Evolutionary conservation across 129 eudicot genomes (phyloP), one percentile per base, ranked within the genome.

Genomic region (Chrysanthemum seticuspe): DNA sequence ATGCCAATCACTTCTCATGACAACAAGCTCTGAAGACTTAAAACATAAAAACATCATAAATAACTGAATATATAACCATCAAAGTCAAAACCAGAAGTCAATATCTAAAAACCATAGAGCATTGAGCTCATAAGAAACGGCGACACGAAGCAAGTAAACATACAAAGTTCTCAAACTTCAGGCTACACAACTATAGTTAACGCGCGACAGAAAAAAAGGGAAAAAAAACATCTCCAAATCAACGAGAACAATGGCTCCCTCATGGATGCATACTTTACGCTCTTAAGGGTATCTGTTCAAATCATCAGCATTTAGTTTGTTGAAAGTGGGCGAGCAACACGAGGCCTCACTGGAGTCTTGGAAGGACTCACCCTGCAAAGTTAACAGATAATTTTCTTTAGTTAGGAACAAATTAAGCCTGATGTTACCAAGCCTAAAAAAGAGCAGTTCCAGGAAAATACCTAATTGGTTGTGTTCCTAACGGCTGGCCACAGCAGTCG

Each of bases 281-380:
- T 71, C 77, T 51, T 27, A 68, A 47, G 64, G 77, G 68, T 65
- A 15, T 64, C 54, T 19, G 70, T 71, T 76, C 68, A 76, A 45
- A 62, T 57, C 48, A 58, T 12, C 13, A 6, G 31, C 21, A 50
- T 47, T 61, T 76, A 79, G 83, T 82, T 85, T 80, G 74, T 74
- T 80, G 80, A 44, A 45, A 81, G 77, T 4, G 96, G 91, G 68
- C 91, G 96, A 75, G 89, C 70, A 74, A 78, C 81, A n/a, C 91
- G 86, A n/a, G 96, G 98, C 90, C 98, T 87, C 83, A 93, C 98
- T 4, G 98, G 97, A 36, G 96, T 93, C 97, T 93, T 93, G 21
- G 98, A 93, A 81, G 98, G 98, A 74, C 97, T 89, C 74, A 93
- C 98, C 96, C 98, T 93, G 72, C 67, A 82, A 73, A 78, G 18